Conservation (phyloP, 2,329 filamentous ascomycete genomes). For the Cladosporium sp. region DNA sequence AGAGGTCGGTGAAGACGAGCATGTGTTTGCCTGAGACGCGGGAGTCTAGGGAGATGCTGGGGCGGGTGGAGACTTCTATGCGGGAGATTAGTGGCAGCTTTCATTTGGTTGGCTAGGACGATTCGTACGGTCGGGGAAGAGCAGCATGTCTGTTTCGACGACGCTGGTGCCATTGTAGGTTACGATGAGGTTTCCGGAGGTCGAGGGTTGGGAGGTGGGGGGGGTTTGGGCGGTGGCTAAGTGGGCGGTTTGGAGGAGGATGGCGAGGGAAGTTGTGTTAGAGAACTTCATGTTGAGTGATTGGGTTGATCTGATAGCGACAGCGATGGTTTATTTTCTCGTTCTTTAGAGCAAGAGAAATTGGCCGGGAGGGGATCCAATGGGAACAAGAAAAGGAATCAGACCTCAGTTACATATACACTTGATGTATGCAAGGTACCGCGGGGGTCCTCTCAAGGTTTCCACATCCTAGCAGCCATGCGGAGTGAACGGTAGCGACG, state of each 20-base stretch:
- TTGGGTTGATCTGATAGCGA: neutral
- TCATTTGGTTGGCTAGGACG: too few relatives aligned
- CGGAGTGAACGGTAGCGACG: neutral
- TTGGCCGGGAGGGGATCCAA: neutral
- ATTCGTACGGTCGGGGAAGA: slow-evolving; percentile 11
- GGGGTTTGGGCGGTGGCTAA: slow-evolving; percentile 9
- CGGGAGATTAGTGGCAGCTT: neutral
- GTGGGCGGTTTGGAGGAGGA: neutral
- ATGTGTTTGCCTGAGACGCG: slow-evolving; percentile 28
- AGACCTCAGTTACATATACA: too few relatives aligned
- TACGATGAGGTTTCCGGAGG: neutral
- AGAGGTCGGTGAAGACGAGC: slow-evolving; percentile 33
- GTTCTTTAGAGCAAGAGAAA: neutral
- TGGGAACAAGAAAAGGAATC: neutral
- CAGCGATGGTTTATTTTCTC: neutral
- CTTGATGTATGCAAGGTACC: slow-evolving; percentile 5
- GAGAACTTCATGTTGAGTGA: slow-evolving; percentile 6
- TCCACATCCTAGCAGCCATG: neutral
- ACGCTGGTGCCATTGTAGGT: slow-evolving; percentile 15
- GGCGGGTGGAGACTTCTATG: slow-evolving; percentile 22
- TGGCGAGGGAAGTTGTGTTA: neutral
- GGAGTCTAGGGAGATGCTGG: slow-evolving; percentile 20
- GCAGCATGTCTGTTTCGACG: slow-evolving; percentile 4
- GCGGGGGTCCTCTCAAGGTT: slow-evolving; percentile 3
- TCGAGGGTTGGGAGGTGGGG: slow-evolving; percentile 8